Evolutionary conservation across 768 basidiomycete genomes (phyloP), one percentile per base, ranked within the genome.

Genomic region (Collybia sp.): DNA sequence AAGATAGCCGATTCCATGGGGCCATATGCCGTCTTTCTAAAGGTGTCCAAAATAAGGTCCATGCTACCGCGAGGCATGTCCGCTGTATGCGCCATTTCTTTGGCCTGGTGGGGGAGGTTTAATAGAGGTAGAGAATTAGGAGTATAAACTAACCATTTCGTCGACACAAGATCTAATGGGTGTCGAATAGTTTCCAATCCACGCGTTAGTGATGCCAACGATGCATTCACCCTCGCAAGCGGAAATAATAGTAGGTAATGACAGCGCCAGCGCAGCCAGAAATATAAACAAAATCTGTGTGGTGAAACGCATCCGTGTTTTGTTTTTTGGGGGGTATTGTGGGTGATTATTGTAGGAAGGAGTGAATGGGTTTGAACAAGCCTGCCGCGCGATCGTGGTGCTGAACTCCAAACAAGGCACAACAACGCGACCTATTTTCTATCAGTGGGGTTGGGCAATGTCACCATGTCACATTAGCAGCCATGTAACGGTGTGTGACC

Each of bases 151-250:
- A 53, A 80, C 87, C 39, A 82, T 59, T 31, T 62, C 44, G 15
- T 59, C 44, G 20, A 79, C 46, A 42, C 72, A 67, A 6, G 43
- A 37, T 17, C 67, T 32, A n/a, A 84, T 51, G 5, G 73, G 70
- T 1, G 38, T 18, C 0, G 70, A 62, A 50, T 83, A 83, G 58
- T 79, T 77, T 12, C 60, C 59, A 40, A 79, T 53, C 48, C 77
- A 80, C 20, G 76, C 73, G 35, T 73, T 69, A 12, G 83, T 85
- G 51, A 81, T 76, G n/a, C 64, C 72, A 13, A 64, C 61, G 46
- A 82, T 84, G 57, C 87, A 88, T 25, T 80, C 76, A 17, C 79
- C 82, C 69, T 89, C 87, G 59, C 87, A 90, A 20, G 80, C 80
- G 32, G 57, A 55, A 47, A 76, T 72, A 35, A 67, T 57, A 55